Evolutionary conservation across 2,329 filamentous ascomycete species (phyloP), one percentile per base, ranked within the genome.

Genomic region (Diaporthe aspalathi): DNA sequence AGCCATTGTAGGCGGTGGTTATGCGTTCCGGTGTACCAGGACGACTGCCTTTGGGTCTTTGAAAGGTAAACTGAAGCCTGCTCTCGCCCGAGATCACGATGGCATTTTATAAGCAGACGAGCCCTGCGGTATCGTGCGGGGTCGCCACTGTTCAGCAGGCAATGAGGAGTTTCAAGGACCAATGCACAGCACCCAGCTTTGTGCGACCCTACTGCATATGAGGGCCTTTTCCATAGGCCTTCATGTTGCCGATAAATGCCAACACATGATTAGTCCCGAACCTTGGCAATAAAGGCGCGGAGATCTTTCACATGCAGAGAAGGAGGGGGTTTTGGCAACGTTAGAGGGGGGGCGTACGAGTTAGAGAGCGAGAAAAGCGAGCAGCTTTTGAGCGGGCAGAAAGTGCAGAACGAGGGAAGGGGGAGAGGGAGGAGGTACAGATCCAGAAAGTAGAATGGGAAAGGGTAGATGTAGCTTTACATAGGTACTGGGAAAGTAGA

Each of bases 81-180:
- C 29, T 5, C 3, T n/a, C n/a, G 6, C 3, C 27, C 29, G 11
- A 5, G 14, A 1, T 32, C 1, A 32, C 47, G 17, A 62, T 6
- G 5, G 5, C 5, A 27, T 14, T 17, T 24, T n/a, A 49, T 27
- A 49, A 11, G 43, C 43, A 63, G n/a, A 49, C 20, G 32, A 35
- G 17, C 8, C 57, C 17, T 45, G 27, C 49, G 57, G 24, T 49
- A 17, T 49, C n/a, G 57, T 63, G 57, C 57, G 57, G 57, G 57
- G 57, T 63, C 29, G 40, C 20, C 40, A 47, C 16, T 11, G 7
- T 22, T 3, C 32, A 32, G 22, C n/a, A 17, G 4, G 40, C 12
- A 32, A n/a, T 20, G 57, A 12, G 17, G n/a, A n/a, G n/a, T n/a
- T 16, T 22, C 22, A 32, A 35, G 20, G 6, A 22, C 16, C 24